A percentile compares a stretch with the other conserved stretches of the same genome.
Conservation (phyloP, 345 rosid genomes). For the Eucalyptus curtisii region DNA sequence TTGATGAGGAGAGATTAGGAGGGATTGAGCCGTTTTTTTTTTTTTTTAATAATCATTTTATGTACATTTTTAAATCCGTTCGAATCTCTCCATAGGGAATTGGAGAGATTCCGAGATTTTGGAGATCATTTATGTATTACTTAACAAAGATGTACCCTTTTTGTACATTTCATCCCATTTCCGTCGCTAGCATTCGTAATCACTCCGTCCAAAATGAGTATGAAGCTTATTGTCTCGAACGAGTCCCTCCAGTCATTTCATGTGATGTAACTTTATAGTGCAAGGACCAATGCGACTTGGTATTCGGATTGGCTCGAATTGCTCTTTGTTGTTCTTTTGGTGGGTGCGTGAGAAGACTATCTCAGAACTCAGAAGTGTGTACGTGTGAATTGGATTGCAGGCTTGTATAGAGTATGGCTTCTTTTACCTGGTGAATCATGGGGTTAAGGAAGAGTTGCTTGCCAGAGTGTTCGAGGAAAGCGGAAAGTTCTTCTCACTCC, state of each 20-base stretch:
- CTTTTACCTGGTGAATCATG: constrained; percentile 85
- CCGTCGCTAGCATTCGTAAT: not conserved
- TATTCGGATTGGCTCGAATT: not conserved
- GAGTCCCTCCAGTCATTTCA: not conserved
- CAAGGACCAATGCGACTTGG: not conserved
- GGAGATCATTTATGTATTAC: not conserved
- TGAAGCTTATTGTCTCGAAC: not conserved
- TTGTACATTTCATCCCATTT: not conserved
- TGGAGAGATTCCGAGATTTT: not conserved
- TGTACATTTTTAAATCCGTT: not conserved
- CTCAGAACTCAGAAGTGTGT: not conserved
- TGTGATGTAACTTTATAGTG: not conserved
- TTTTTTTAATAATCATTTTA: not conserved
- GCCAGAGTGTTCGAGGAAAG: constrained; percentile 34
- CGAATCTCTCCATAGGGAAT: not conserved
- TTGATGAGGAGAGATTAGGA: not conserved
- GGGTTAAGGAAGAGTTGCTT: constrained; percentile 45
- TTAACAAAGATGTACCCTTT: not conserved
- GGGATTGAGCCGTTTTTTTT: no score
- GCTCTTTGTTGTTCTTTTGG: not conserved
- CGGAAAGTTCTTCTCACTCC: constrained; percentile 57
- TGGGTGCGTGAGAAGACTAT: not conserved
- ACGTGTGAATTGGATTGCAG: constrained; percentile 13
- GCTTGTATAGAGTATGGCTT: constrained; percentile 71
- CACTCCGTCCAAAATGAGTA: not conserved